A percentile compares a stretch with the other conserved stretches of the same genome.
These are phyloP conservation scores for Planoprotostelium fungivorum DNA, from an alignment of 78 protist genomes.

Conservation along the genomic window DNA sequence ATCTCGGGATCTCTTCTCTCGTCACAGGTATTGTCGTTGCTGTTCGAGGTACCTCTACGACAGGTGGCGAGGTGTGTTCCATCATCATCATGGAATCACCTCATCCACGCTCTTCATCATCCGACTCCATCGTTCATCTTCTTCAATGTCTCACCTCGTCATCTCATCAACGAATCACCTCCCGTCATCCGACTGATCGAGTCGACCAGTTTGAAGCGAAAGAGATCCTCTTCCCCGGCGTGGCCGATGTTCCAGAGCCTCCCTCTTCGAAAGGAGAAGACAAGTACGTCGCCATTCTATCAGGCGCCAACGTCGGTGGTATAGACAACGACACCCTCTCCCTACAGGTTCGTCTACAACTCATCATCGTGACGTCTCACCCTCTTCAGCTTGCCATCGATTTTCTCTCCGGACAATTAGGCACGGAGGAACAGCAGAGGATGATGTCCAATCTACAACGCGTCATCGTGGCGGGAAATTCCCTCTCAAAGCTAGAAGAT, in stretches of 20 bases:
- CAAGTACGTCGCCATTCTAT: not conserved
- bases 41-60: conserved; percentile 32
- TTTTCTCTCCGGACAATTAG: not conserved
- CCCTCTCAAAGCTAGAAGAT: conserved; percentile 26
- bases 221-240: conserved; percentile 34
- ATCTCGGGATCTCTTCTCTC: conserved; percentile 10
- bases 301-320: not conserved
- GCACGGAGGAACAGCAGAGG: conserved; percentile 3
- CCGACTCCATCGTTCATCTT: not conserved
- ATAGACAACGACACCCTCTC: not conserved
- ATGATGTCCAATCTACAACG: conserved; percentile 13
- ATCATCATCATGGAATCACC: not conserved
- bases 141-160: no score
- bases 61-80: conserved; percentile 18
- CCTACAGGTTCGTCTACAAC: not conserved
- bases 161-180: no score
- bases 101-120: no score
- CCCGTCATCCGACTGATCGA: no score
- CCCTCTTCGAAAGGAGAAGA: not conserved
- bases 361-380: not conserved
- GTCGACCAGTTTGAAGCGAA: conserved; percentile 31
- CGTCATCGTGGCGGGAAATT: conserved; percentile 38
- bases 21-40: conserved; percentile 53
- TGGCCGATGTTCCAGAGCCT: not conserved
- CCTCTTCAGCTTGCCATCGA: not conserved